Conservation (phyloP, 176 grass and related monocot species). For the Pharus latifolius region DNA sequence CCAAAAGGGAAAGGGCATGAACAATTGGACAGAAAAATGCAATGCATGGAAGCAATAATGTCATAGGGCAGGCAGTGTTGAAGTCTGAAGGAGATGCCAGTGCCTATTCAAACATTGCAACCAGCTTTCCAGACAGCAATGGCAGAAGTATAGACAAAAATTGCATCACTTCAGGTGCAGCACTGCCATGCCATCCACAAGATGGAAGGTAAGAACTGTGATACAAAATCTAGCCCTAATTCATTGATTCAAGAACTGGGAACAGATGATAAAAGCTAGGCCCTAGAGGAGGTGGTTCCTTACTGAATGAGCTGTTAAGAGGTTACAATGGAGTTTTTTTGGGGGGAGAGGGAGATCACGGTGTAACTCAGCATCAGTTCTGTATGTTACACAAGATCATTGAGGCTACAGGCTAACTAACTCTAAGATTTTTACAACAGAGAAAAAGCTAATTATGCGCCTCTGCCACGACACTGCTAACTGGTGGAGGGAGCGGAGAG, state of each 20-base stretch:
- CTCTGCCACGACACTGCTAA: background rate
- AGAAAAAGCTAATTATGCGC: constrained; percentile 23
- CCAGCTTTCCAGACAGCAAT: background rate
- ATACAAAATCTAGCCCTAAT: constrained; percentile 20
- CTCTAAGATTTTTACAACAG: constrained; percentile 33
- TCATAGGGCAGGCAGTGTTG: background rate
- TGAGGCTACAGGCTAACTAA: constrained; percentile 33
- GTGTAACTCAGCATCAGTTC: constrained; percentile 36
- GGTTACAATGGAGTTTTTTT: constrained; percentile 31
- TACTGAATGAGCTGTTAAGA: constrained; percentile 31
- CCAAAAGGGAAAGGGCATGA: background rate
- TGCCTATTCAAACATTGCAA: constrained; percentile 3
- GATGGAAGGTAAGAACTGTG: constrained; percentile 1
- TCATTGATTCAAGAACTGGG: constrained; percentile 3
- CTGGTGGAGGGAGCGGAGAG: constrained; percentile 14
- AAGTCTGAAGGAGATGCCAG: constrained; percentile 6
- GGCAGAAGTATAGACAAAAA: background rate
- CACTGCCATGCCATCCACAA: background rate
- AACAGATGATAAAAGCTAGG: constrained; percentile 4
- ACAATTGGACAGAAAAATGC: constrained; percentile 7
- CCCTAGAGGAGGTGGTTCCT: constrained; percentile 7
- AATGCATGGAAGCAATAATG: constrained; percentile 28
- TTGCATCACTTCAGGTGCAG: constrained; percentile 17
- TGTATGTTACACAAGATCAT: constrained; percentile 27
- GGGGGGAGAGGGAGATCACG: constrained; percentile 18